Percentiles rank a stretch among this genome's conserved stretches.
These are phyloP conservation scores for Tulasnella sp. DNA, from an alignment of 768 basidiomycete genomes.

Conservation along the genomic window DNA sequence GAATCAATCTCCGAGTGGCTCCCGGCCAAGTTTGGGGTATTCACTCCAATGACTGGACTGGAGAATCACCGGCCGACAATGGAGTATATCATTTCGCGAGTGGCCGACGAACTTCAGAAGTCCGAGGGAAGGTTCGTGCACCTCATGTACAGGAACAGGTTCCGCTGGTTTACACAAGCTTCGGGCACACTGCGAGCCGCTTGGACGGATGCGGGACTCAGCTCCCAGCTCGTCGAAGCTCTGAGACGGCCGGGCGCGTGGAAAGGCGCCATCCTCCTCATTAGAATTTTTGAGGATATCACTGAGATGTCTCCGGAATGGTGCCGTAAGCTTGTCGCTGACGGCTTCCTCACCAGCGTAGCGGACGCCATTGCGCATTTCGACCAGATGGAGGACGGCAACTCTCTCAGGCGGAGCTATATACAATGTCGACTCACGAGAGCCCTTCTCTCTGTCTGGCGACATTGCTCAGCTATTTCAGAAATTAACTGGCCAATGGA, in stretches of 20 bases:
- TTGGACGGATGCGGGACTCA: no score
- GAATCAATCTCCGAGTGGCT: no score
- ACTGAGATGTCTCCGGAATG: neutral
- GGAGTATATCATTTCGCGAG: neutral
- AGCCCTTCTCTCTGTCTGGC: neutral
- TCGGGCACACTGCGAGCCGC: no score
- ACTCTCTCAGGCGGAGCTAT: neutral
- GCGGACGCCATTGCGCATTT: neutral
- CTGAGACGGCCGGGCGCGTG: neutral
- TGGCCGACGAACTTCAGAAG: neutral
- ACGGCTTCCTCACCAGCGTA: neutral
- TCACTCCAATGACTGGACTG: neutral
- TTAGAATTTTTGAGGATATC: neutral
- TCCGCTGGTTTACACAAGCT: no score
- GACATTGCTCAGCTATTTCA: neutral
- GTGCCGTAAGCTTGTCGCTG: neutral
- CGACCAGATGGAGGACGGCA: neutral
- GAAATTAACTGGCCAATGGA: neutral
- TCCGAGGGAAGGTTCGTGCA: neutral
- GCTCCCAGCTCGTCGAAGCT: no score
- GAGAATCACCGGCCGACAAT: neutral
- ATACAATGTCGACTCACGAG: neutral
- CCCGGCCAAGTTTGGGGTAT: no score
- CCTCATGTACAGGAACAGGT: no score
- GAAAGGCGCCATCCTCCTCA: neutral